Percentiles rank a stretch among this genome's conserved stretches.
phyloP scores from a whole-genome alignment of 495 filamentous ascomycete genomes.

The Bacidia rubella region DNA sequence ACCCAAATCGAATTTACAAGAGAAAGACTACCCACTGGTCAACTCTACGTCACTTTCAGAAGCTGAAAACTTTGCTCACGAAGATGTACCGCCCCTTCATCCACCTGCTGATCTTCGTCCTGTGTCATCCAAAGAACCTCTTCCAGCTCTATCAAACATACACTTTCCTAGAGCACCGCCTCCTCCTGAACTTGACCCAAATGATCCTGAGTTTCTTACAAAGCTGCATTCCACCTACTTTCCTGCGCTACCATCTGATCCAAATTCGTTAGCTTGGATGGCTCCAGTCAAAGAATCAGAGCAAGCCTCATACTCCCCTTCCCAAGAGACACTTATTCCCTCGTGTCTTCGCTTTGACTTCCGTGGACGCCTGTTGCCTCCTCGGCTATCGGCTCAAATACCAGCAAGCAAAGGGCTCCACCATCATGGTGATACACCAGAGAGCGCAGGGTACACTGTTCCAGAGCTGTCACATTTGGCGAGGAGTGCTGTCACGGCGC shows the following conservation, averaged over 20 bases:
- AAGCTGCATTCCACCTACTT: slow-evolving; percentile 87
- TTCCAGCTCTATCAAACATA: slow-evolving; percentile 24
- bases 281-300: slow-evolving; percentile 46
- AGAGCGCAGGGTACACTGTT: slow-evolving; percentile 88
- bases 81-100: slow-evolving; percentile 26
- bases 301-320: slow-evolving; percentile 67
- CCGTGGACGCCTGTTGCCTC: slow-evolving; percentile 60
- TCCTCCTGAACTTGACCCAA: slow-evolving; percentile 65
- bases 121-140: slow-evolving; percentile 23
- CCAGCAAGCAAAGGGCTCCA: slow-evolving; percentile 69
- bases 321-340: slow-evolving; percentile 52
- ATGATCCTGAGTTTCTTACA: slow-evolving; percentile 64
- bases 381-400: slow-evolving; percentile 54
- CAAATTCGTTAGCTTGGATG: slow-evolving; percentile 82
- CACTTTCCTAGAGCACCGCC: slow-evolving; percentile 45
- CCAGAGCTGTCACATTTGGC: slow-evolving; percentile 73
- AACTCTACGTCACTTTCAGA: background rate
- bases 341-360: slow-evolving; percentile 83
- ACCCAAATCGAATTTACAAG: background rate
- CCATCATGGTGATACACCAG: slow-evolving; percentile 86
- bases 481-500: slow-evolving; percentile 67
- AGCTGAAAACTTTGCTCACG: slow-evolving; percentile 1
- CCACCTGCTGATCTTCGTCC: slow-evolving; percentile 29
- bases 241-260: slow-evolving; percentile 71
- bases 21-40: background rate